Evolutionary conservation across 768 basidiomycete species (phyloP), one percentile per base, ranked within the genome.

Genomic region (Amyloporia xantha): DNA sequence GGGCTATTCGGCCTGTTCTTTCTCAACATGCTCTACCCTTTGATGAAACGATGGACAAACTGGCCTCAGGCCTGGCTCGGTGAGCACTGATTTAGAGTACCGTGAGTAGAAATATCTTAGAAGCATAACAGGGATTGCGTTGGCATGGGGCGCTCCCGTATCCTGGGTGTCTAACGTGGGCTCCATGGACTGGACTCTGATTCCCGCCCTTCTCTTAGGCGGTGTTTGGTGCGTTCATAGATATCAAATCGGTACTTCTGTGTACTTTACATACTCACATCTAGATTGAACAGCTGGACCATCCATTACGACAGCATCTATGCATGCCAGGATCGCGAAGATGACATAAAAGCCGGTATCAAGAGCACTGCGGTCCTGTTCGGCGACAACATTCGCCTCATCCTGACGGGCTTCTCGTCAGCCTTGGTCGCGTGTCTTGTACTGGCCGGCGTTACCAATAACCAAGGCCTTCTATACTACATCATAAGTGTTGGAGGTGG

Each of bases 351-450:
- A 47, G 80, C 78, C 50, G 83, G 83, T 17, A 81, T 88, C 20
- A 79, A 80, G 51, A 88, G 84, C 4, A 89, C 84, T 11, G 86
- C 87, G 0, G 75, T 89, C 37, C 72, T 86, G 15, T 86, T 85
- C 57, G 83, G 81, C n/a, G 64, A 71, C 5, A 73, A 77, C 61
- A 78, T 84, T 24, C 71, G 76, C 5, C 74, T 77, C 0, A 70
- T 86, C 54, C 72, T 86, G 26, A 62, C 77, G 9, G 50, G 64
- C 26, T 81, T 83, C 54, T 79, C 75, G 0, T 49, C 73, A 0
- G 58, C 61, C 1, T 86, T 89, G 58, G 63, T 83, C 33, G 59
- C 66, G 1, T 67, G 74, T 59, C 69, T 88, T n/a, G 63, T 69
- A 19, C 50, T 71, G n/a, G 72, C 75, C 0, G 86, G 86, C 0